Conservation (phyloP, 306 rosid species). For the Parietaria judaica region DNA sequence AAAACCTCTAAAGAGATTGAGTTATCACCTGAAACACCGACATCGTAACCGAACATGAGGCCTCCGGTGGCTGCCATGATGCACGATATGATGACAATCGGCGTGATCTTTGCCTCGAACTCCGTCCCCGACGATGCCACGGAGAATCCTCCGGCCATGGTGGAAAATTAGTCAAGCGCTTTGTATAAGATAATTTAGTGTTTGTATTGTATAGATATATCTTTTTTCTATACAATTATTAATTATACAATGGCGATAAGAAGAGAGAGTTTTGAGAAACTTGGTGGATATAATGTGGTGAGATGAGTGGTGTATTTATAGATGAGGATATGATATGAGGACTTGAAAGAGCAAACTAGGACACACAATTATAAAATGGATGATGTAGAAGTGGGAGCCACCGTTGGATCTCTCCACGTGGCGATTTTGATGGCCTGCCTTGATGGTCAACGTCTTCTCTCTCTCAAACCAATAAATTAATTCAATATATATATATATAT, state of each 20-base stretch:
- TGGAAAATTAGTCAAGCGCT: not conserved
- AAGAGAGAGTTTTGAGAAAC: not conserved
- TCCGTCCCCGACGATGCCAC: slow-evolving; percentile 20
- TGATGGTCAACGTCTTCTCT: slow-evolving; percentile 1
- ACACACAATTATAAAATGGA: slow-evolving; percentile 2
- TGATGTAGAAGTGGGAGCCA: slow-evolving; percentile 20
- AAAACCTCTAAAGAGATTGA: too few relatives aligned
- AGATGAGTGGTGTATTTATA: slow-evolving; percentile 10
- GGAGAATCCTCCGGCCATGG: slow-evolving; percentile 49
- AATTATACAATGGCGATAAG: not conserved
- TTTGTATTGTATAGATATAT: too few relatives aligned
- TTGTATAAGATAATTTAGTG: not conserved
- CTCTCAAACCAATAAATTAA: not conserved
- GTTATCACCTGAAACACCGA: slow-evolving; percentile 70
- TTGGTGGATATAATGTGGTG: not conserved
- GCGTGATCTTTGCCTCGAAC: slow-evolving; percentile 81
- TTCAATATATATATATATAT: too few relatives aligned
- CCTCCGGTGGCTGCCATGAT: slow-evolving; percentile 90
- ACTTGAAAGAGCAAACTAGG: not conserved
- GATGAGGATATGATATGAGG: not conserved
- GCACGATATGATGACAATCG: slow-evolving; percentile 69
- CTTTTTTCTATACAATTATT: too few relatives aligned
- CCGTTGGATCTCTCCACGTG: slow-evolving; percentile 34
- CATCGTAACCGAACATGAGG: slow-evolving; percentile 81
- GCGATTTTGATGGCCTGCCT: slow-evolving; percentile 10